These are phyloP conservation scores for Yamadazyma takamatsuzukensis DNA, from an alignment of 805 yeast genomes.

Conservation along the genomic window DNA sequence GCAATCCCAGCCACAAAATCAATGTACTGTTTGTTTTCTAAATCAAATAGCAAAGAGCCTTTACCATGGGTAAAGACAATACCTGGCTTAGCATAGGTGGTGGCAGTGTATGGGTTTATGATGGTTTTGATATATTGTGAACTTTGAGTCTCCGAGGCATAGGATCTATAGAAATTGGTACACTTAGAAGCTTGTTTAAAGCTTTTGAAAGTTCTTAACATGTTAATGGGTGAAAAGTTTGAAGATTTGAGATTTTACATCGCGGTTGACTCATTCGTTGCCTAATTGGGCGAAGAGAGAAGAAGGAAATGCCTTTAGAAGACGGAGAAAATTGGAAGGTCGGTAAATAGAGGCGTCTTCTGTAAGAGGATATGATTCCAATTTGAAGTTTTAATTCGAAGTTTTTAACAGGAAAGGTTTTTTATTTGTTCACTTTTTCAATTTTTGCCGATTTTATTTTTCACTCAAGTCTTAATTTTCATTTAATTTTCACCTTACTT, in stretches of 20 bases:
- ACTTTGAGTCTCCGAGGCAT: too few relatives aligned
- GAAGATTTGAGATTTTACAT: constrained; percentile 20
- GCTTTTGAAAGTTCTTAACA: not conserved
- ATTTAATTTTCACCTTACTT: too few relatives aligned
- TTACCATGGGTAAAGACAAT: constrained; percentile 75
- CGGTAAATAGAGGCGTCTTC: too few relatives aligned
- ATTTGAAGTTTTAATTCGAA: too few relatives aligned
- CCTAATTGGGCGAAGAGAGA: constrained; percentile 21
- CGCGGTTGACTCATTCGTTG: constrained; percentile 32
- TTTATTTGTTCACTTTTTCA: too few relatives aligned
- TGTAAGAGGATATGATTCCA: too few relatives aligned
- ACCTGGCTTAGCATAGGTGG: constrained; percentile 78
- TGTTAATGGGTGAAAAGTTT: not conserved
- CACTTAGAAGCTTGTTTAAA: too few relatives aligned
- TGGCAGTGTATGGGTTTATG: constrained; percentile 55
- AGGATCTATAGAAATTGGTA: too few relatives aligned
- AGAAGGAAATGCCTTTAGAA: not conserved
- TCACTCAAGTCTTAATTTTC: too few relatives aligned
- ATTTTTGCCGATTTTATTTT: too few relatives aligned
- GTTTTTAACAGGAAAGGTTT: too few relatives aligned
- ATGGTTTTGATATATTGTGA: constrained; percentile 42
- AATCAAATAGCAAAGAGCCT: constrained; percentile 79
- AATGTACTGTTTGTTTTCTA: constrained; percentile 71
- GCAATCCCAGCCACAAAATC: constrained; percentile 98
- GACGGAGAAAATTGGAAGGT: too few relatives aligned